phyloP scores from a whole-genome alignment of 83 land plant genomes.

The Diphasiastrum complanatum region DNA sequence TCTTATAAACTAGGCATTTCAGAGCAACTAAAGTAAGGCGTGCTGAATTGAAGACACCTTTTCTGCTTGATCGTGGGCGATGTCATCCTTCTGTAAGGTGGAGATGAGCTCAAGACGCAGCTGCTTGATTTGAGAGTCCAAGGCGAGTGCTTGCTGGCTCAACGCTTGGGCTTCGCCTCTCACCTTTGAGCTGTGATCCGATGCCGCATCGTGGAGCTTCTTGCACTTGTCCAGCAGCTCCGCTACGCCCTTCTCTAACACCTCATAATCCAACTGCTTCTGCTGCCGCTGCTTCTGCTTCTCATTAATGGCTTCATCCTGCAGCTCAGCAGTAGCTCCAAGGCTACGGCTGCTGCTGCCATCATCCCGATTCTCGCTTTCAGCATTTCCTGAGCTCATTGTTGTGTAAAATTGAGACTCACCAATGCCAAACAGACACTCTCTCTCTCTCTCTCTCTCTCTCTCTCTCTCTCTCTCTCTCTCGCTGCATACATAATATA shows the following conservation, averaged over 20 bases:
- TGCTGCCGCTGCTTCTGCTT: no score
- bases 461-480: no score
- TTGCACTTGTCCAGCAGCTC: slow-evolving; percentile 28
- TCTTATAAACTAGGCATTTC: background rate
- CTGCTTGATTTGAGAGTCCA: slow-evolving; percentile 41
- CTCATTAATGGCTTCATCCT: no score
- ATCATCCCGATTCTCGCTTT: no score
- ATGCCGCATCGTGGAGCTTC: slow-evolving; percentile 47
- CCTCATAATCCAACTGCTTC: no score
- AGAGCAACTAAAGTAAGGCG: background rate
- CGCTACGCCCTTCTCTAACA: background rate
- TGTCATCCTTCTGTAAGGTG: slow-evolving; percentile 13
- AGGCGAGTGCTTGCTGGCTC: slow-evolving; percentile 36
- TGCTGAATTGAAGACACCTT: slow-evolving; percentile 35
- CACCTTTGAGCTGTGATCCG: slow-evolving; percentile 35
- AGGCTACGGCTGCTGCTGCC: no score
- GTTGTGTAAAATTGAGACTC: no score
- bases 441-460: no score
- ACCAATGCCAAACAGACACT: no score
- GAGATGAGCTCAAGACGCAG: slow-evolving; percentile 30
- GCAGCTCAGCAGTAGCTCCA: no score
- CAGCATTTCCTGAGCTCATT: no score
- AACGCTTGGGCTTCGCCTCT: slow-evolving; percentile 47
- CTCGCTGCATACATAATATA: no score
- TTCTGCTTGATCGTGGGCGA: slow-evolving; percentile 41